Evolutionary conservation across 2,329 filamentous ascomycete genomes (phyloP), one percentile per base, ranked within the genome.

Genomic region (Helicocarpus griseus): DNA sequence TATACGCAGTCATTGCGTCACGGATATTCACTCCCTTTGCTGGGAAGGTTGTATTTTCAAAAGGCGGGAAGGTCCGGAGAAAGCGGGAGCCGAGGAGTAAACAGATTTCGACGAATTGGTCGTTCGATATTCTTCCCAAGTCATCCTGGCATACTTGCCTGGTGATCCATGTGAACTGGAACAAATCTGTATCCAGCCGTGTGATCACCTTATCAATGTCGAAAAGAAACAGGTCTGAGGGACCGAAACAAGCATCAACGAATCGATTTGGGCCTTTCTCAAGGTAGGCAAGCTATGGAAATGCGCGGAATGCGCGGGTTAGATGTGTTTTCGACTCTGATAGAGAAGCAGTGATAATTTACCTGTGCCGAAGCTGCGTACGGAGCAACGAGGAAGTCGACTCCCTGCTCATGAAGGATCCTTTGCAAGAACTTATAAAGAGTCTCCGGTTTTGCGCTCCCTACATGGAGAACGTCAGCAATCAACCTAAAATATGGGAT

Each of bases 301-400:
- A 38, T 49, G 17, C n/a, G 29, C 28, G 40, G 6, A 8, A 19
- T 21, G 13, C 26, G 41, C 31, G 19, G n/a, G 29, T 47, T 24
- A 36, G 44, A n/a, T 17, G 13, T 22, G 22, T 24, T 35, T 11
- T 29, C 17, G 8, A 17, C 13, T 13, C 7, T 19, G 21, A 5
- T 8, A 17, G 28, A 35, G 19, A 21, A 5, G 5, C 4, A 24
- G 22, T 21, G 9, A n/a, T 2, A 24, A 66, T 74, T 64, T 70
- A 91, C 87, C 81, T 95, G 89, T 53, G 88, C 87, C 61, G 86
- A 85, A 35, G 90, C 89, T 67, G 86, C 89, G 73, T 89, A 95
- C 1, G 91, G 91, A 11, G 91, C 85, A 41, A 94, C 86, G 45
- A 88, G 75, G 63, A 89, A 95, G 54, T 87, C 79, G 52, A 95